A percentile compares a stretch with the other conserved stretches of the same genome.
These are phyloP conservation scores for Suillus subaureus DNA, from an alignment of 768 basidiomycete genomes.

Conservation along the genomic window DNA sequence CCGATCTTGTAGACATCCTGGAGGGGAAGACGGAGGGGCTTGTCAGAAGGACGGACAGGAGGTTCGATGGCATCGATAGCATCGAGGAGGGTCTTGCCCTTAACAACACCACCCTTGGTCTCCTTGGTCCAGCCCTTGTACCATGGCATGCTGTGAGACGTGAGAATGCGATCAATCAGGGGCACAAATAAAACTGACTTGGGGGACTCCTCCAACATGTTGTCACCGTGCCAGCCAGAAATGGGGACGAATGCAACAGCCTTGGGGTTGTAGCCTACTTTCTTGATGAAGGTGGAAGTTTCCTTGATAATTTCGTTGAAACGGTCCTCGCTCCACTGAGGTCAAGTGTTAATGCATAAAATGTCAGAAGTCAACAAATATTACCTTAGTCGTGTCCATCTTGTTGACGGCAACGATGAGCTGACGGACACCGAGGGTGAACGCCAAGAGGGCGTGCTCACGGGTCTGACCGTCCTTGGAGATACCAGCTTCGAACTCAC, in stretches of 20 bases:
- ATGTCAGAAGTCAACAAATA: conserved; percentile 11
- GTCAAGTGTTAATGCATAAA: conserved; percentile 10
- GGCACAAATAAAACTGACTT: conserved; percentile 58
- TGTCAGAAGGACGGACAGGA: conserved; percentile 94
- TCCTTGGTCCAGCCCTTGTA: conserved; percentile 99
- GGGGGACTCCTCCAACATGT: conserved; percentile 99
- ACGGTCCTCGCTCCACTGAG: conserved; percentile 97
- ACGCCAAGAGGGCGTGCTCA: conserved; percentile 99
- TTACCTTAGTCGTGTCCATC: conserved; percentile 99
- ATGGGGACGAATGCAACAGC: conserved; percentile 98
- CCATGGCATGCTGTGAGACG: conserved; percentile 84
- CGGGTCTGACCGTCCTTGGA: conserved; percentile 99
- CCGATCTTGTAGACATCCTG: conserved; percentile 99
- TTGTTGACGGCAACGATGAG: conserved; percentile 99
- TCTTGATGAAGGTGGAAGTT: conserved; percentile 97
- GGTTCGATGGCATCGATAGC: conserved; percentile 99
- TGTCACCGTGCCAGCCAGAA: conserved; percentile 99
- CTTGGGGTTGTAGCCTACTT: conserved; percentile 99
- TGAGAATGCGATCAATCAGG: conserved; percentile 18
- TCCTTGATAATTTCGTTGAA: conserved; percentile 99
- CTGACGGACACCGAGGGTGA: conserved; percentile 99
- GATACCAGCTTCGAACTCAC: conserved; percentile 99
- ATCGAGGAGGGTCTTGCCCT: conserved; percentile 99
- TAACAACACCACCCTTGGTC: conserved; percentile 87
- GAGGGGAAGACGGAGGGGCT: conserved; percentile 99